Evolutionary conservation across 148 eudicot species (phyloP), one percentile per base, ranked within the genome.

Genomic region (Rhododendron simsii): DNA sequence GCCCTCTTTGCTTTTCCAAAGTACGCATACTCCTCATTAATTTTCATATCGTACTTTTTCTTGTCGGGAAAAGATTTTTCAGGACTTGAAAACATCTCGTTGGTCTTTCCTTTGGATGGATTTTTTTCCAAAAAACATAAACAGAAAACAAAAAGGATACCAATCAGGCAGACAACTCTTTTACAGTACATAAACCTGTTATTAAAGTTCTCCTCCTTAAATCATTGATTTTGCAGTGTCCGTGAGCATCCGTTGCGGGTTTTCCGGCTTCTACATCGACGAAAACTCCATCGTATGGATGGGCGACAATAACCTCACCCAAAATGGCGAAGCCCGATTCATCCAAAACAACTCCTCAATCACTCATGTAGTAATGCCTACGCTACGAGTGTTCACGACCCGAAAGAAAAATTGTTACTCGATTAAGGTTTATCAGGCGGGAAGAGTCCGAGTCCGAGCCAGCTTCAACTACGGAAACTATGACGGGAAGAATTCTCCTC

Each of bases 231-330:
- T 57, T 82, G 11, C 85, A 90, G 90, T 86, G 51, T 83, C 79
- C 26, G 80, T 59, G 30, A 86, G 89, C 87, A 84, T 90, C 33
- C 86, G 88, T 39, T 90, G 90, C 44, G 90, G 91, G 35, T 86
- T 90, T 7, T 65, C 86, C 26, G 84, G 78, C 33, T 0, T 11
- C 0, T 90, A 86, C 80, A 73, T 48, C 3, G 91, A 90, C 47
- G 78, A 16, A 5, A 90, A 84, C 30, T 5, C 15, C 5, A 84
- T 90, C 2, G 7, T 13, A 6, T 90, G 91, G 91, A 23, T 9
- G 23, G 89, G 84, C 2, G 91, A 90, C 76, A 28, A 67, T 8
- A 57, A 39, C 79, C 69, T 80, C 50, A 53, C 86, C 48, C 35
- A 53, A 30, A 85, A 84, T 47, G 90, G 89, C 2, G 50, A 63